Evolutionary conservation across 2,329 filamentous ascomycete genomes (phyloP), one percentile per base, ranked within the genome.

Genomic region (Daldinia sp.): DNA sequence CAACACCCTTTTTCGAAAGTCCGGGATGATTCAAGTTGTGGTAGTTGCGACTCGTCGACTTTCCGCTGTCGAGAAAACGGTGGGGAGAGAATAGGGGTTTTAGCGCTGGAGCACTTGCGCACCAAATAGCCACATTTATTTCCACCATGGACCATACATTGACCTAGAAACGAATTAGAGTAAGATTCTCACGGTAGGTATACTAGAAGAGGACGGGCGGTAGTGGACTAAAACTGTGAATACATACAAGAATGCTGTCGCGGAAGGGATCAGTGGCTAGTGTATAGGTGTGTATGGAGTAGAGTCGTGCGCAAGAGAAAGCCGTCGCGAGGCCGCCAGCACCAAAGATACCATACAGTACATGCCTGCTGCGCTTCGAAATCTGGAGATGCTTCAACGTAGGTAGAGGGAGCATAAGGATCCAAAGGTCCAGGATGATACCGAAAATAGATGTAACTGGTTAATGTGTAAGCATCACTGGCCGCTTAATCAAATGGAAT

Each of bases 91-190:
- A 80, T 3, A 83, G 68, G 0, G 82, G 82, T 58, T 84, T 84
- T 4, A 85, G 74, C 0, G 82, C 81, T 0, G 83, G 81, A 0
- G 82, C 75, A 6, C 78, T 81, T 17, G 82, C 80, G 64, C 82
- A 85, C 27, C 80, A 71, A 34, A 85, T 80, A n/a, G 78, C 82
- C 4, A 79, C 73, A 57, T 82, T 83, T 61, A 83, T 74, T 64
- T 85, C 82, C 50, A 85, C 77, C 58, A 79, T 77, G 19, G 77
- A 79, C 79, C 82, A 82, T 10, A 82, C 58, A 39, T 80, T 79
- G 1, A 80, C 72, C 52, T 64, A 13, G 8, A 8, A 5, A 3
- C 1, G 4, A 15, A 43, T 65, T 37, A 57, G 51, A 25, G 3
- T 6, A 13, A 25, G 11, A 19, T 3, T 37, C 21, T 6, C 5